phyloP scores from a whole-genome alignment of 768 basidiomycete species.

The Tylopilus cervinicoccineus region DNA sequence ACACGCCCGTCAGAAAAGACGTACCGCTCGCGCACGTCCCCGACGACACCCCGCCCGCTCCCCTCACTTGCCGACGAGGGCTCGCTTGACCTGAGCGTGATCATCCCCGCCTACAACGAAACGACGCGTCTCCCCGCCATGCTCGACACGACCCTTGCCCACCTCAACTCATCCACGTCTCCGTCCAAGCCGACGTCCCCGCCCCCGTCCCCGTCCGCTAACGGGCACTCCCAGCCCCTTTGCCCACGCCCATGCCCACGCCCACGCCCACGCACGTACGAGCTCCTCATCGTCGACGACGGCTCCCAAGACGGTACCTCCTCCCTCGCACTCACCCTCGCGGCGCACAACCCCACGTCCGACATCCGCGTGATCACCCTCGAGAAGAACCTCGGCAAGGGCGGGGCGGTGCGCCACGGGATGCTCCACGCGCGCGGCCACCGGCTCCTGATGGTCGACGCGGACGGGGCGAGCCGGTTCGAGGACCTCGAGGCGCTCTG shows the following conservation, averaged over 20 bases:
- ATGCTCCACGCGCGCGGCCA: conserved; percentile 78
- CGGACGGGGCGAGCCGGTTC: conserved; percentile 90
- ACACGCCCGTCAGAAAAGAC: conserved; percentile 64
- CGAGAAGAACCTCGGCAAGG: conserved; percentile 83
- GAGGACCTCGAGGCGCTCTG: conserved; percentile 80
- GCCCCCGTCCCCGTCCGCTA: neutral
- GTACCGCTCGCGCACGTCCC: conserved; percentile 57
- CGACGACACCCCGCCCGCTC: conserved; percentile 51
- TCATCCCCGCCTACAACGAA: conserved; percentile 94
- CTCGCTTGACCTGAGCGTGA: conserved; percentile 68
- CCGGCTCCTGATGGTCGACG: conserved; percentile 87
- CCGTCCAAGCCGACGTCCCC: conserved; percentile 3
- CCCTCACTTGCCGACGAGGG: conserved; percentile 52
- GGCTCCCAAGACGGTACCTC: conserved; percentile 80
- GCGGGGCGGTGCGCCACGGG: conserved; percentile 90
- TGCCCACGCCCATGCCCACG: neutral
- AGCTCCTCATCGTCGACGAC: conserved; percentile 88
- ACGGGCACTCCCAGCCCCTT: conserved; percentile 9
- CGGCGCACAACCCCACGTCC: conserved; percentile 46
- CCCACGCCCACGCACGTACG: conserved; percentile 52
- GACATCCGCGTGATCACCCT: conserved; percentile 79
- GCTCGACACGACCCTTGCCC: conserved; percentile 71
- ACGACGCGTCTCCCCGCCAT: conserved; percentile 76
- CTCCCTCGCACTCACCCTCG: conserved; percentile 58
- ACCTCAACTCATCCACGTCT: conserved; percentile 41